Evolutionary conservation across 2,329 filamentous ascomycete genomes (phyloP), one percentile per base, ranked within the genome.

Genomic region (Kalaharituber pfeilii): DNA sequence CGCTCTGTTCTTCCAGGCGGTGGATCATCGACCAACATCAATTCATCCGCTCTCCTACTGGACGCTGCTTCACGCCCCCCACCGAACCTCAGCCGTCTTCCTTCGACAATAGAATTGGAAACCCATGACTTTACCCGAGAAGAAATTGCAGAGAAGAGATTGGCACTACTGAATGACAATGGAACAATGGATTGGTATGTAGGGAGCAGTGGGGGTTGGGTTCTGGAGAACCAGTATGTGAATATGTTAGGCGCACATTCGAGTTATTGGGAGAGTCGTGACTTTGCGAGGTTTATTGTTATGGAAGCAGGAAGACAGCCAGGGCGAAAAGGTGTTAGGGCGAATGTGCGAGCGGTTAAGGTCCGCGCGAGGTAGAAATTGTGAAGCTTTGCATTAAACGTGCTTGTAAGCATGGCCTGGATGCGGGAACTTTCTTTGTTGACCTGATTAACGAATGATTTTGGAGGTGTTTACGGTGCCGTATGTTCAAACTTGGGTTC

Each of bases 231-330:
- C 24, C 88, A 96, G 69, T 98, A 98, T 66, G 69, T 96, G 30
- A 95, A 94, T 62, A 98, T 98, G 91, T 71, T 98, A 53, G 85
- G 86, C 55, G 91, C 91, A 7, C 91, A 98, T 68, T 87, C 85
- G 54, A 89, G 84, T 66, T 98, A 98, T 68, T 98, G 91, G 91
- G 76, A 79, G 1, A 80, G 84, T 63, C 77, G 73, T 26, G 91
- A 96, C 66, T 88, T 98, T 66, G 81, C 94, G n/a, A 73, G 88
- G 45, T 81, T 96, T 72, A 69, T 96, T 50, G 93, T 93, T 44
- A 73, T 89, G 28, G 91, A 98, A 69, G 80, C 93, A 62, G 88
- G 88, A 2, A 73, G 89, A 59, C 74, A 74, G 61, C 76, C 79
- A 4, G 88, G 89, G 0, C 79, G 76, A 61, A 72, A 75, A 2